Conservation (phyloP, 2,329 filamentous ascomycete species). For the Onygenales sp. region DNA sequence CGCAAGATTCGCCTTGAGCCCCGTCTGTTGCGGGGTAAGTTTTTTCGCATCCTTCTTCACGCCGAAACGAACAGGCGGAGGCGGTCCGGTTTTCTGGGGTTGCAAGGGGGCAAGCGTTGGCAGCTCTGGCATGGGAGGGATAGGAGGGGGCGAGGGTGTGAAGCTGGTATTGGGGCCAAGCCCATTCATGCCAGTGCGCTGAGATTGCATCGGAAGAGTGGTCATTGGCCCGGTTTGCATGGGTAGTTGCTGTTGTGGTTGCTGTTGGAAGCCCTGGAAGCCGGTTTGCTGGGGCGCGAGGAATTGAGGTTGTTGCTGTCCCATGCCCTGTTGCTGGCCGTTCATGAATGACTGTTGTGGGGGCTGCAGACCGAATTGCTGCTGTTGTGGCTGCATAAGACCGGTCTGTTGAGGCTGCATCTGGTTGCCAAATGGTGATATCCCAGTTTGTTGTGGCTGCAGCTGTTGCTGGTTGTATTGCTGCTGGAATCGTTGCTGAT, state of each 20-base stretch:
- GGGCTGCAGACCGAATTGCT: constrained; percentile 36
- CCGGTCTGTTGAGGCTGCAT: constrained; percentile 24
- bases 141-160: constrained; percentile 42
- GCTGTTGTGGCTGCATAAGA: constrained; percentile 33
- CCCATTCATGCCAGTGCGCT: constrained; percentile 41
- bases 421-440: constrained; percentile 23
- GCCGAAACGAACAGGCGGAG: constrained; percentile 83
- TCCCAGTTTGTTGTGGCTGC: constrained; percentile 55
- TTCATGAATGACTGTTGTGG: constrained; percentile 24
- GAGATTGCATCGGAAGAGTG: constrained; percentile 35
- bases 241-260: constrained; percentile 40
- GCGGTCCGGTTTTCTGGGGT: constrained; percentile 73
- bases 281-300: constrained; percentile 35
- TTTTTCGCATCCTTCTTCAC: constrained; percentile 64
- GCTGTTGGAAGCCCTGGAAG: constrained; percentile 38
- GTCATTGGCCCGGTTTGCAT: constrained; percentile 40
- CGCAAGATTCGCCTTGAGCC: constrained; percentile 76
- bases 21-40: constrained; percentile 76
- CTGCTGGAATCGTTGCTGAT: constrained; percentile 56
- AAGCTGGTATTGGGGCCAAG: constrained; percentile 38
- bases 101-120: constrained; percentile 54
- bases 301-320: constrained; percentile 39
- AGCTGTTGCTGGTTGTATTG: constrained; percentile 36
- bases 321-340: constrained; percentile 40
- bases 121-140: constrained; percentile 50